Evolutionary conservation across 202 grass and related monocot genomes (phyloP).

Genomic region (Brachypodium distachyon): DNA sequence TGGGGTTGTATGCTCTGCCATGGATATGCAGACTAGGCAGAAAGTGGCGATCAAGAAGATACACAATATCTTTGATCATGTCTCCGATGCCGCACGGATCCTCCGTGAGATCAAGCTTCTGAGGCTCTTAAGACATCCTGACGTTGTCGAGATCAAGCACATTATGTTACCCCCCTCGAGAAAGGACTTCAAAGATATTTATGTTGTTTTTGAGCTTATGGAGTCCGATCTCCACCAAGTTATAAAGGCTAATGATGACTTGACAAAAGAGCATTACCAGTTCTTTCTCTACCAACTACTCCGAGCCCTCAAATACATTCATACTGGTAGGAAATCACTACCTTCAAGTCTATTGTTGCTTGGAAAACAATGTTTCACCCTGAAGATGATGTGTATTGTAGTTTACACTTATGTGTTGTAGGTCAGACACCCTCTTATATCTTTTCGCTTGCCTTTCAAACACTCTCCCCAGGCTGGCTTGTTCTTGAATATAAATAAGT

Average conservation of each 20-base stretch:
- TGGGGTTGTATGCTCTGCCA: slow-evolving; percentile 94
- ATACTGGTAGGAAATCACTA: slow-evolving; percentile 50
- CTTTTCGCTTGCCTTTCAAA: background rate
- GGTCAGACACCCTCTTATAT: background rate
- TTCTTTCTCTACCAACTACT: slow-evolving; percentile 96
- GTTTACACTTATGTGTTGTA: background rate
- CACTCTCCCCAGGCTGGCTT: background rate
- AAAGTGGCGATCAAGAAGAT: slow-evolving; percentile 99
- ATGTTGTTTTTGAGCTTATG: slow-evolving; percentile 97
- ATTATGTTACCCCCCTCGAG: slow-evolving; percentile 94
- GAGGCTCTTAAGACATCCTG: slow-evolving; percentile 78
- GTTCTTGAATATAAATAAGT: background rate
- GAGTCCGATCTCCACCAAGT: slow-evolving; percentile 97
- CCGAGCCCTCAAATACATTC: slow-evolving; percentile 94
- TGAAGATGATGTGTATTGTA: background rate
- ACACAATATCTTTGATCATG: slow-evolving; percentile 87
- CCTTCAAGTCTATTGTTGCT: background rate
- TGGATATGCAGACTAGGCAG: slow-evolving; percentile 76
- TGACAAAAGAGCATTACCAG: slow-evolving; percentile 95
- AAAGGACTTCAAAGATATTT: slow-evolving; percentile 92
- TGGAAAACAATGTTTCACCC: background rate
- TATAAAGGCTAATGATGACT: slow-evolving; percentile 93
- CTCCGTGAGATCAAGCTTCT: slow-evolving; percentile 96
- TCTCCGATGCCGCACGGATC: slow-evolving; percentile 82
- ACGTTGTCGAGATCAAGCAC: slow-evolving; percentile 96